Percentiles rank a stretch among this genome's conserved stretches.
Evolutionary conservation across 139 green algal genomes (phyloP).

Genomic region (Tetratostichococcus sp.): DNA sequence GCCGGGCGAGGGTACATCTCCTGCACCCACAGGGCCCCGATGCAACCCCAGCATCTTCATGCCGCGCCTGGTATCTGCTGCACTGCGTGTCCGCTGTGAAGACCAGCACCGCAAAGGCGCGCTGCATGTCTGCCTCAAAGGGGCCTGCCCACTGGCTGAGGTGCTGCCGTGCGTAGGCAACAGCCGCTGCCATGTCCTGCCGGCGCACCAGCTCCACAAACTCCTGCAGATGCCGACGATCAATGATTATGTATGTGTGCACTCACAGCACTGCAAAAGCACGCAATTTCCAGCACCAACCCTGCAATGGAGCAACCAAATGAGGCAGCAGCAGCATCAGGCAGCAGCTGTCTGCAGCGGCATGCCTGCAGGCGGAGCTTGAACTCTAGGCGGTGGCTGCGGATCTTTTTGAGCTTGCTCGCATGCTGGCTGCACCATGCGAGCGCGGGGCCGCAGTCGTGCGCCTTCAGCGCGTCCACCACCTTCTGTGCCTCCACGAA

Average conservation of each 20-base stretch:
- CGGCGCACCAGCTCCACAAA: conserved; percentile 89
- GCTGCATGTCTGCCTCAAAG: conserved; percentile 79
- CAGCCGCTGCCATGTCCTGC: conserved; percentile 52
- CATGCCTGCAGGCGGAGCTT: conserved; percentile 64
- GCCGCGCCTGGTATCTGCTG: conserved; percentile 47
- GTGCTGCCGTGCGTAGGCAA: conserved; percentile 74
- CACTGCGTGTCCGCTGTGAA: conserved; percentile 58
- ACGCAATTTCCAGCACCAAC: no score
- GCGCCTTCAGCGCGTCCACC: conserved; percentile 48
- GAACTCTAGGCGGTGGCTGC: conserved; percentile 82
- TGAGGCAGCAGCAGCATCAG: no score
- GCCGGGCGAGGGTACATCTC: no score
- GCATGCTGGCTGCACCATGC: conserved; percentile 76
- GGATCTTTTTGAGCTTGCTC: conserved; percentile 64
- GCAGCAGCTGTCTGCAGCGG: background rate
- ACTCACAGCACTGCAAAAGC: no score
- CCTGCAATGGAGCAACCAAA: no score
- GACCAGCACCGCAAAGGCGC: conserved; percentile 66
- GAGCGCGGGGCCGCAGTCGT: conserved; percentile 67
- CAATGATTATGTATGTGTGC: no score
- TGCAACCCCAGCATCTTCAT: no score
- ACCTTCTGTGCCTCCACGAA: conserved; percentile 63
- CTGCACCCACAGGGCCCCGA: no score
- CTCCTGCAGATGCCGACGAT: conserved; percentile 55
- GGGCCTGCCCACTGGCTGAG: conserved; percentile 63